Conservation (phyloP, 1,284 basidiomycete genomes). For the Trametes versicolor region DNA sequence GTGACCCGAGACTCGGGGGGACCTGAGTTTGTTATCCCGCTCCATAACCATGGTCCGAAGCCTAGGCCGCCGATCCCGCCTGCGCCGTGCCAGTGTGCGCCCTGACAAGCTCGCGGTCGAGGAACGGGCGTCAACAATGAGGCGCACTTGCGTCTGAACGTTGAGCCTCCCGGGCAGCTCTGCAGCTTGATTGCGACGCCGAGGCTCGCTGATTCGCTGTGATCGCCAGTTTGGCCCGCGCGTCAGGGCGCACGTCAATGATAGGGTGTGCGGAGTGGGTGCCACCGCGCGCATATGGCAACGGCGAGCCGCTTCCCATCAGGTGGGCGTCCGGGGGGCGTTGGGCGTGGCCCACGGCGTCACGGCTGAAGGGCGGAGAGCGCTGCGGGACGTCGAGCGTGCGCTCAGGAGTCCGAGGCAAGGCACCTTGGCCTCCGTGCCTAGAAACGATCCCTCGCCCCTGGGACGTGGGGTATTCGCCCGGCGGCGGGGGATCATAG, state of each 20-base stretch:
- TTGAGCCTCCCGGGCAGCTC: neutral
- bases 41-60: too few relatives aligned
- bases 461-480: constrained; percentile 8
- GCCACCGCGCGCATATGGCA: neutral
- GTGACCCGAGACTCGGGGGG: neutral
- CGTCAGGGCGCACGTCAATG: neutral
- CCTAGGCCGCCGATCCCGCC: neutral
- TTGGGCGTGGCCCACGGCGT: neutral
- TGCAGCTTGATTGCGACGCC: neutral
- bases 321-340: neutral
- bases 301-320: neutral
- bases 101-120: neutral
- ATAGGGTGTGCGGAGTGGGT: neutral
- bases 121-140: constrained; percentile 1
- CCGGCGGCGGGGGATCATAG: neutral
- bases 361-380: neutral
- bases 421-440: constrained; percentile 4
- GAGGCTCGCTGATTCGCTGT: constrained; percentile 3
- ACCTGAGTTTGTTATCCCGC: neutral
- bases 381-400: neutral
- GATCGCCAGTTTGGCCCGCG: neutral
- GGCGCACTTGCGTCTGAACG: neutral
- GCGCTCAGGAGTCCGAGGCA: neutral
- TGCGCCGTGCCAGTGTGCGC: neutral
- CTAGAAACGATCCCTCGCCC: constrained; percentile 6